Conservation (phyloP, 768 basidiomycete genomes). For the Naematelia encephala region DNA sequence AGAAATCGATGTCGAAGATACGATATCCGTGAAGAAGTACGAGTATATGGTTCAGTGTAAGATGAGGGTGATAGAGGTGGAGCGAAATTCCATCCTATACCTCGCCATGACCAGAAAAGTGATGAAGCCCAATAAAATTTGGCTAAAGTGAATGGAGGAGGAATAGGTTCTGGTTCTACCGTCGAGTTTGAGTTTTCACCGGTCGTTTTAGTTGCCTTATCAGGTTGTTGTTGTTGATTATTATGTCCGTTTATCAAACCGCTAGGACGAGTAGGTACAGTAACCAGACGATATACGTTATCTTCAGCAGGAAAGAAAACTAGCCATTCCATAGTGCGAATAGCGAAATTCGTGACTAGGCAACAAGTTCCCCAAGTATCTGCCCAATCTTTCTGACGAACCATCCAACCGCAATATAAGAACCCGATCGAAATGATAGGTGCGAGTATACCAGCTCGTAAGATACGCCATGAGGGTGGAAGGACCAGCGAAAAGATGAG, state of each 20-base stretch:
- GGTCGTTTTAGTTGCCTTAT: neutral
- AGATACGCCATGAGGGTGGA: neutral
- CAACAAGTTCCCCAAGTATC: neutral
- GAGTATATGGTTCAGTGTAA: conserved; percentile 20
- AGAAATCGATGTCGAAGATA: conserved; percentile 13
- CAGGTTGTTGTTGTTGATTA: neutral
- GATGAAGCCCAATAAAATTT: conserved; percentile 35
- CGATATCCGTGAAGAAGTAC: conserved; percentile 12
- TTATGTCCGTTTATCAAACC: too few relatives aligned
- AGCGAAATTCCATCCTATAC: conserved; percentile 30
- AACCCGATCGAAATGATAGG: neutral
- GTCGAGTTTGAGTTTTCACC: neutral
- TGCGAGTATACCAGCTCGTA: neutral
- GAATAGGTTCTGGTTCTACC: conserved; percentile 24
- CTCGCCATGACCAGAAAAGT: conserved; percentile 29
- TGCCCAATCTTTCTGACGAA: neutral
- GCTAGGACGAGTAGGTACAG: too few relatives aligned
- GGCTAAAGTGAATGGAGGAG: conserved; percentile 24
- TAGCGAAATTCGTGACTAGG: neutral
- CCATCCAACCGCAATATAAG: neutral
- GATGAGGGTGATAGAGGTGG: conserved; percentile 24
- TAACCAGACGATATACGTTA: conserved; percentile 5
- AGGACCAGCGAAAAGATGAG: neutral
- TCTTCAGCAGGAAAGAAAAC: conserved; percentile 34
- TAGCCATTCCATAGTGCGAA: conserved; percentile 21